Conservation (phyloP, 129 eudicot genomes). For the Flaveria brownii region DNA sequence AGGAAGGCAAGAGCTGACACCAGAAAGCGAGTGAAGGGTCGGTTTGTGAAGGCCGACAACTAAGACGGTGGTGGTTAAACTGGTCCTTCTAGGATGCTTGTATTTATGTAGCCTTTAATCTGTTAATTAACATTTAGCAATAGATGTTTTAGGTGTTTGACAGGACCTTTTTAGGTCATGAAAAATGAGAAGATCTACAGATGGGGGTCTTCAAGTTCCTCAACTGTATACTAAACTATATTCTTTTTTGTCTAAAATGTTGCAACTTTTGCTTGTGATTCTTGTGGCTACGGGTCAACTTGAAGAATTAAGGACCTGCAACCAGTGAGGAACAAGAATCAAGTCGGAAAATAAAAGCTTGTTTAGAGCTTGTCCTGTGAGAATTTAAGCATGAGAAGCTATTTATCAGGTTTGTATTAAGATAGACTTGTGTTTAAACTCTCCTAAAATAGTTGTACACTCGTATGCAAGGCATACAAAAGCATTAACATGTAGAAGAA, state of each 20-base stretch:
- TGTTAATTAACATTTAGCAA: neutral
- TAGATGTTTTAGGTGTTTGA: constrained; percentile 28
- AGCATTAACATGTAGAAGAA: too few relatives aligned
- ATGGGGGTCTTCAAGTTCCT: constrained; percentile 5
- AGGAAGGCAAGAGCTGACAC: constrained; percentile 97
- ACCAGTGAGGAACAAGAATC: neutral
- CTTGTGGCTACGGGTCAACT: neutral
- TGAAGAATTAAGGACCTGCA: neutral
- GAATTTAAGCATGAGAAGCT: neutral
- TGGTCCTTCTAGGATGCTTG: neutral
- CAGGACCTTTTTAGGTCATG: constrained; percentile 18
- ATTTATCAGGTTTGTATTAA: neutral
- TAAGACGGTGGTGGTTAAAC: constrained; percentile 42
- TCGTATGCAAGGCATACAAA: too few relatives aligned
- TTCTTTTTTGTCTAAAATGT: constrained; percentile 19
- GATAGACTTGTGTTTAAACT: too few relatives aligned
- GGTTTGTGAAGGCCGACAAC: constrained; percentile 84
- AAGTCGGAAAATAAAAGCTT: neutral
- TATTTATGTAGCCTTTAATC: constrained; percentile 19
- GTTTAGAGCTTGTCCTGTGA: neutral
- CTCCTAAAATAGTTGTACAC: too few relatives aligned
- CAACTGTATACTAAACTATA: constrained; percentile 15
- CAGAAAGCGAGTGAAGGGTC: constrained; percentile 89
- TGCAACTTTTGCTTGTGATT: constrained; percentile 26
- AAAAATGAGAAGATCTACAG: neutral